A percentile compares a stretch with the other conserved stretches of the same genome.
phyloP scores from a whole-genome alignment of 345 rosid species.

The Brassica nigra region DNA sequence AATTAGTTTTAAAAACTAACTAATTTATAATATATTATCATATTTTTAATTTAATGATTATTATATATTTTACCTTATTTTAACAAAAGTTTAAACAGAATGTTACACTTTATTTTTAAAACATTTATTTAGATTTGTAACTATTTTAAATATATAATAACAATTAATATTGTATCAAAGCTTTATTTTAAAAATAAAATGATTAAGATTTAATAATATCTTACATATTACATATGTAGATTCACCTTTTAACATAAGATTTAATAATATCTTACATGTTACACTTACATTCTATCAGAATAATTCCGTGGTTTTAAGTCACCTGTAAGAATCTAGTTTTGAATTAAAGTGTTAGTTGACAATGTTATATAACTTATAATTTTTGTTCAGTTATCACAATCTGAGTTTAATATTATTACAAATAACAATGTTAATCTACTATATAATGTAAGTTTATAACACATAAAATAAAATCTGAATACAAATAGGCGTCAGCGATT shows the following conservation, averaged over 20 bases:
- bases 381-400: background rate
- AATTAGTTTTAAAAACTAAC: background rate
- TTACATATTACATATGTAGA: background rate
- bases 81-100: no score
- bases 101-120: background rate
- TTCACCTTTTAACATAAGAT: background rate
- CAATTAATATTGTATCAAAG: background rate
- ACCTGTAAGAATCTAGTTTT: background rate
- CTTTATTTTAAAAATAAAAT: background rate
- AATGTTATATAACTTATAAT: background rate
- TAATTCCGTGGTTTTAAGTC: background rate
- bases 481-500: background rate
- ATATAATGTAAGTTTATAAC: background rate
- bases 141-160: no score
- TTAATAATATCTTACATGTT: background rate
- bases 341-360: background rate
- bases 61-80: background rate
- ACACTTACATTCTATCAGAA: background rate
- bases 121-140: no score
- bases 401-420: background rate
- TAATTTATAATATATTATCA: background rate
- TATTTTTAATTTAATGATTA: background rate
- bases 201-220: background rate
- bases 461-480: background rate
- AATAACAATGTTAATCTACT: background rate